These are phyloP conservation scores for Globisporangium viniferum DNA, from an alignment of 352 stramenopile genomes.

Conservation along the genomic window DNA sequence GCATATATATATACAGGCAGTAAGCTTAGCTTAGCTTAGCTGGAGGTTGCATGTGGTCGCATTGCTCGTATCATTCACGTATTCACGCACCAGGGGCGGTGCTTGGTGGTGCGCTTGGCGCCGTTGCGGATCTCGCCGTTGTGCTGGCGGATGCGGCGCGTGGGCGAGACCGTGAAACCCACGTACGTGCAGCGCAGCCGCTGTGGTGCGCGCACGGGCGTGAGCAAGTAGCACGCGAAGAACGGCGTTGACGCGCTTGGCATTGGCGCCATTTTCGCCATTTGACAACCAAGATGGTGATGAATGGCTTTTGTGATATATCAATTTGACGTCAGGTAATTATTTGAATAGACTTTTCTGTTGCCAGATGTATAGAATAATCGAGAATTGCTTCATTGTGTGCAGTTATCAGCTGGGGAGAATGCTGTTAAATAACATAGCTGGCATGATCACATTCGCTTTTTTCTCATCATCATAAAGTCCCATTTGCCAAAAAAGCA, in stretches of 20 bases:
- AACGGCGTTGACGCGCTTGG: constrained; percentile 14
- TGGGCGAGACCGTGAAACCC: constrained; percentile 60
- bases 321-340: not conserved
- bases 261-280: not conserved
- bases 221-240: constrained; percentile 78
- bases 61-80: not conserved
- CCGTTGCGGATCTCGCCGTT: constrained; percentile 71
- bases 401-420: not conserved
- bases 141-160: constrained; percentile 63
- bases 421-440: not conserved
- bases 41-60: not conserved
- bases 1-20: not conserved
- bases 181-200: constrained; percentile 63
- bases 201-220: constrained; percentile 43
- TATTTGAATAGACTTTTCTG: not conserved
- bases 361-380: not conserved
- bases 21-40: not conserved
- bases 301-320: not conserved
- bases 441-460: not conserved
- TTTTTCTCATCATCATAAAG: not conserved
- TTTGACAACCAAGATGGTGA: not conserved
- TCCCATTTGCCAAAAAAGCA: not conserved
- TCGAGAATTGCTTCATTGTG: not conserved
- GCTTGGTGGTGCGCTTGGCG: constrained; percentile 51
- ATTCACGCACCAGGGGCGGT: constrained; percentile 49